These are phyloP conservation scores for Ogataea hybrid DNA, from an alignment of 1,139 yeast genomes.

Conservation along the genomic window DNA sequence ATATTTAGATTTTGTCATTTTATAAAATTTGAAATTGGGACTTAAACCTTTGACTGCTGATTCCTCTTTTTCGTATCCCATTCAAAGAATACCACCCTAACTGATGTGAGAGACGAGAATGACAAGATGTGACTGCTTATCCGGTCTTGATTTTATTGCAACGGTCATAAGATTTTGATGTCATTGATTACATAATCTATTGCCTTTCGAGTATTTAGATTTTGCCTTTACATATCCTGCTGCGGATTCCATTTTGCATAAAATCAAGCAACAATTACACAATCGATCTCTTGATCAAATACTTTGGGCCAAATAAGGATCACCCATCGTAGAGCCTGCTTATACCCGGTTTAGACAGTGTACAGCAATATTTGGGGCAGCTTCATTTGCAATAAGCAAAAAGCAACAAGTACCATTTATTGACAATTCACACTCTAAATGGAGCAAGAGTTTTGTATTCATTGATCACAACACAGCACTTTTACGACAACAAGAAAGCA, in stretches of 20 bases:
- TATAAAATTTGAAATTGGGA: too few species aligned
- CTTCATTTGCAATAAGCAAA: not conserved
- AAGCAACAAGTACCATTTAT: constrained; percentile 1
- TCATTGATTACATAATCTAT: not conserved
- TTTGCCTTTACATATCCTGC: constrained; percentile 12
- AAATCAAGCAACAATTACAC: constrained; percentile 2
- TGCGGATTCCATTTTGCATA: constrained; percentile 9
- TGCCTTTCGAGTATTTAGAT: constrained; percentile 3
- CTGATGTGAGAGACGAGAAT: too few species aligned
- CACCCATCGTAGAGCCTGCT: too few species aligned
- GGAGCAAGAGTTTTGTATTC: not conserved
- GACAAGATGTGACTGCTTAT: too few species aligned
- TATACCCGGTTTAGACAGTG: not conserved
- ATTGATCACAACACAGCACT: not conserved
- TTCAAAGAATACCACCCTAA: too few species aligned
- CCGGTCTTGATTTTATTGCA: too few species aligned
- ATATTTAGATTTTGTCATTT: too few species aligned
- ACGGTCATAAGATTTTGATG: not conserved
- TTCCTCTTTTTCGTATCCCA: too few species aligned
- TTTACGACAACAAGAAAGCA: too few species aligned
- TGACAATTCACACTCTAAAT: not conserved
- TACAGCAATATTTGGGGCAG: not conserved
- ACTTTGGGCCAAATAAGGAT: too few species aligned
- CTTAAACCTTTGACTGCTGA: too few species aligned
- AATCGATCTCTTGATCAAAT: not conserved